Evolutionary conservation across 805 yeast species (phyloP).

Genomic region (Zygoascus bituminiphila): DNA sequence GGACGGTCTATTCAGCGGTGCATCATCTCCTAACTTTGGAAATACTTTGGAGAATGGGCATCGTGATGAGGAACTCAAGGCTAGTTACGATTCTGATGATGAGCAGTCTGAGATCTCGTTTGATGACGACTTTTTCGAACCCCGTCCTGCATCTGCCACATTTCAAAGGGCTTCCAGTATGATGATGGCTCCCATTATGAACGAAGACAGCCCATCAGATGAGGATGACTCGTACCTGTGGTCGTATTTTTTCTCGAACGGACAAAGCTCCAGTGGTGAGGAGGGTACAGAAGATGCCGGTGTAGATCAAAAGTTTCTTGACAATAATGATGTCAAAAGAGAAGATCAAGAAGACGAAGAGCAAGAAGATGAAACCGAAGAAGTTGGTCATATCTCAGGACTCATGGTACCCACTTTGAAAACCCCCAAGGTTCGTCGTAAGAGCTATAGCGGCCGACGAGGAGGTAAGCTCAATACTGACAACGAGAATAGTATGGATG

Average conservation of each 20-base stretch:
- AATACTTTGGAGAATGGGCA: conserved; percentile 11
- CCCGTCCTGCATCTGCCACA: conserved; percentile 10
- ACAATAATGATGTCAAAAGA: neutral
- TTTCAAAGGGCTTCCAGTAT: conserved; percentile 8
- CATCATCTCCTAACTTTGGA: conserved; percentile 13
- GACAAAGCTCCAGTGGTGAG: conserved; percentile 5
- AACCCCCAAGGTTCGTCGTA: neutral
- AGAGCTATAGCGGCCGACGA: neutral
- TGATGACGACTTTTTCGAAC: conserved; percentile 22
- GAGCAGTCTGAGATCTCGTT: conserved; percentile 14
- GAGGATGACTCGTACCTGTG: conserved; percentile 66
- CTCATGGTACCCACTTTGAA: neutral
- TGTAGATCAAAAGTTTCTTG: conserved; percentile 15
- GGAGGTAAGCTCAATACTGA: conserved; percentile 4
- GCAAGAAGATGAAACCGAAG: conserved; percentile 8
- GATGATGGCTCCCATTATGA: conserved; percentile 5
- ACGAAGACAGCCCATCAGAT: conserved; percentile 27
- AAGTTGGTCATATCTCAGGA: conserved; percentile 3
- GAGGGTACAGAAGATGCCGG: conserved; percentile 24
- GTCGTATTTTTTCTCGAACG: conserved; percentile 60
- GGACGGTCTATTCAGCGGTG: conserved; percentile 14
- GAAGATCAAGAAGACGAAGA: conserved; percentile 13
- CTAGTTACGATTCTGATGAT: neutral
- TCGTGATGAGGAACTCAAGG: neutral
- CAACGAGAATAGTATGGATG: conserved; percentile 16